phyloP scores from a whole-genome alignment of 352 stramenopile species.

The Phytophthora syringae region DNA sequence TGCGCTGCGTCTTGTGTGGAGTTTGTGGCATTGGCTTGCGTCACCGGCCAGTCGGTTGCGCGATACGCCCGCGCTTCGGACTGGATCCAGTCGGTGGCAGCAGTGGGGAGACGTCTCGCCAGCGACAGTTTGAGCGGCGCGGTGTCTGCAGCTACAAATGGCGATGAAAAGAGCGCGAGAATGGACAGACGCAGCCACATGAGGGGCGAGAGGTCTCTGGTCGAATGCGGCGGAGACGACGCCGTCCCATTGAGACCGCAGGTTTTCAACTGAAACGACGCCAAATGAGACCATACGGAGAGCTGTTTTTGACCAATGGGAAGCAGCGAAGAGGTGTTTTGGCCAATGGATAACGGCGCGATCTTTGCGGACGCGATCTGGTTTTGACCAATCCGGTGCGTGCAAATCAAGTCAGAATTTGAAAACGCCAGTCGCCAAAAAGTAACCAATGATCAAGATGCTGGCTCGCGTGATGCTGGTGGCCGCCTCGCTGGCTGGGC shows the following conservation, averaged over 20 bases:
- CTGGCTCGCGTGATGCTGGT: slow-evolving; percentile 9
- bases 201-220: slow-evolving; percentile 7
- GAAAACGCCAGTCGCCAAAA: slow-evolving; percentile 3
- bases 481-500: slow-evolving; percentile 3
- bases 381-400: not conserved
- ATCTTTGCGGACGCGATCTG: slow-evolving; percentile 4
- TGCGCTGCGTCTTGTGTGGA: slow-evolving; percentile 23
- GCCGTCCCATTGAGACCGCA: slow-evolving; percentile 34
- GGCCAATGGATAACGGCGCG: not conserved
- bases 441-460: slow-evolving; percentile 16
- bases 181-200: slow-evolving; percentile 22
- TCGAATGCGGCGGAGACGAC: slow-evolving; percentile 14
- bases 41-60: slow-evolving; percentile 3
- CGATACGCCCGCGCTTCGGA: slow-evolving; percentile 10
- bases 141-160: not conserved
- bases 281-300: not conserved
- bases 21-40: slow-evolving; percentile 18
- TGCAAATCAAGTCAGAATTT: slow-evolving; percentile 3
- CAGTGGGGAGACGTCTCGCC: slow-evolving; percentile 17
- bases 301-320: slow-evolving; percentile 18
- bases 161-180: not conserved
- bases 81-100: slow-evolving; percentile 29
- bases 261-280: slow-evolving; percentile 36
- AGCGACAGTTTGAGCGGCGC: slow-evolving; percentile 28
- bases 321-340: not conserved